Evolutionary conservation across 2,329 filamentous ascomycete species (phyloP), one percentile per base, ranked within the genome.

Genomic region (Endothia cerciana): DNA sequence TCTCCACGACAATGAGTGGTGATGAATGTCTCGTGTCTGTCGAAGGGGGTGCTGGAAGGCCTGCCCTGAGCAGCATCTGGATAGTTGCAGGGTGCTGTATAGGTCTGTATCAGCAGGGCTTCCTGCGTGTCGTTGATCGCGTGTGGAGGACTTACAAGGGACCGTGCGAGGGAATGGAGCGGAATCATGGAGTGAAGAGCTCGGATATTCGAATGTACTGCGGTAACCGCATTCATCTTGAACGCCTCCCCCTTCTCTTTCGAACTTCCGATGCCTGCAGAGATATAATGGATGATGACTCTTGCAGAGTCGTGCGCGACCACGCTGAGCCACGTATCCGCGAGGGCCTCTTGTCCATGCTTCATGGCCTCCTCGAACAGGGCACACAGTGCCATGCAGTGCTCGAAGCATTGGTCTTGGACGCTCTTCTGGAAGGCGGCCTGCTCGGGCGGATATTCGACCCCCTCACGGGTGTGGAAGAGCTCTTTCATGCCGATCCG

Each of bases 391-490:
- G 71, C 67, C 28, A 70, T 70, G 13, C 72, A 71, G 22, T 72
- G 71, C 61, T 74, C 71, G 45, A 74, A 72, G 4, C 72, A 65
- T 25, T 71, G 68, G 22, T 71, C 65, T 30, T 73, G 71, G 2
- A 72, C 55, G 28, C 68, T 66, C 3, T 61, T 53, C 10, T 71
- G 63, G 36, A 73, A 72, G 0, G 38, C 65, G 0, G 60, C 62
- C 38, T 72, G 70, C 30, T 72, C 71, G 7, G 69, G 60, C 6
- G 71, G 71, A 33, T 57, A 61, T 13, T 62, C 51, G 30, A 66
- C 28, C 17, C 41, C 43, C 3, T 41, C 22, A 13, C 47, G 51
- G 15, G 38, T 57, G 22, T 43, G 49, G 49, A 65, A 65, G 22
- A 66, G 62, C 1, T 65, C 66, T 17, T n/a, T 56, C 59, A 66